phyloP scores from a whole-genome alignment of 495 filamentous ascomycete species.

The Neurospora sp. region DNA sequence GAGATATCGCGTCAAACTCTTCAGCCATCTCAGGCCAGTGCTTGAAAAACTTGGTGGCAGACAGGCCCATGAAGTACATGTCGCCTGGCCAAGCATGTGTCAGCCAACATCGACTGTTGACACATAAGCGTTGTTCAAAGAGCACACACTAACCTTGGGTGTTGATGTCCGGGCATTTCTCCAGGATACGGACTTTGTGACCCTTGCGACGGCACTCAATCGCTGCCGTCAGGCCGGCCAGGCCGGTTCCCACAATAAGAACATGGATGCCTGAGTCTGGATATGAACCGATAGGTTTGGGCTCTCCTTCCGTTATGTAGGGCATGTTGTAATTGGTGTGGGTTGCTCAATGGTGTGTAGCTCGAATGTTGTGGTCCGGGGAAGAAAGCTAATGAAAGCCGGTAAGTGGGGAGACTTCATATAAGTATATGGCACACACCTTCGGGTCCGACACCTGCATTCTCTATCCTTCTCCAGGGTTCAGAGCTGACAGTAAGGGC shows the following conservation, averaged over 20 bases:
- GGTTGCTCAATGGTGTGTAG: neutral
- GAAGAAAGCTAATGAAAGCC: neutral
- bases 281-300: constrained; percentile 31
- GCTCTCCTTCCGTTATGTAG: constrained; percentile 14
- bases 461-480: no score
- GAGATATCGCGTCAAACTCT: constrained; percentile 36
- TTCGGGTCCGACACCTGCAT: no score
- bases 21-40: constrained; percentile 46
- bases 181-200: constrained; percentile 48
- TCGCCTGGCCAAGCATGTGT: constrained; percentile 31
- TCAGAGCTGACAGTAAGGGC: no score
- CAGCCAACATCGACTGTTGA: neutral
- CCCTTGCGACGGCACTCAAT: constrained; percentile 57
- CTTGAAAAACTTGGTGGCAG: constrained; percentile 39
- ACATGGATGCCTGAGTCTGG: constrained; percentile 43
- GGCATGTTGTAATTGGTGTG: constrained; percentile 15
- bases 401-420: neutral
- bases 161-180: constrained; percentile 35
- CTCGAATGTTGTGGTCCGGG: neutral
- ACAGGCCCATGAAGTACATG: constrained; percentile 44
- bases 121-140: neutral
- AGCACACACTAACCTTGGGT: constrained; percentile 22
- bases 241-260: constrained; percentile 52
- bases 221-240: constrained; percentile 53
- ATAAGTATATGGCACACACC: neutral